phyloP scores from a whole-genome alignment of 345 rosid genomes.

The Arabidopsis suecica region DNA sequence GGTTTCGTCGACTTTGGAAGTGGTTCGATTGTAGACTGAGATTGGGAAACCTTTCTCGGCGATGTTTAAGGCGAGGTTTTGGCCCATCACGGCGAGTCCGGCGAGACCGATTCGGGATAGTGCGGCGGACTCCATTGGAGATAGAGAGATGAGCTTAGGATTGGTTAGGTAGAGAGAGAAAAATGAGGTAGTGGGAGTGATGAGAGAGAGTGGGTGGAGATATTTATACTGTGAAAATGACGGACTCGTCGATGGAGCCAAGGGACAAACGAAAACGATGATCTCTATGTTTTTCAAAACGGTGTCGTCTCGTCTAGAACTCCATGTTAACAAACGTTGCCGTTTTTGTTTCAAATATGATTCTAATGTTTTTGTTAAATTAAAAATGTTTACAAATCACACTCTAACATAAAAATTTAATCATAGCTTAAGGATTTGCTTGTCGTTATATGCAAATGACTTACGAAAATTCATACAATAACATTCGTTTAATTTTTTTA shows the following conservation, averaged over 20 bases:
- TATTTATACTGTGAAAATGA: conserved; percentile 38
- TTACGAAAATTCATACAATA: background rate
- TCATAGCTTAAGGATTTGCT: background rate
- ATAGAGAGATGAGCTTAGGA: background rate
- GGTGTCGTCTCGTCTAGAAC: conserved; percentile 26
- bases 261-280: conserved; percentile 52
- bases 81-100: conserved; percentile 99
- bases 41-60: conserved; percentile 95
- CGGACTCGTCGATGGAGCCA: conserved; percentile 83
- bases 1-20: conserved; percentile 92
- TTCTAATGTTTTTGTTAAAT: background rate
- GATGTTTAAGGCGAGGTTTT: conserved; percentile 88
- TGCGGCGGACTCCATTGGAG: conserved; percentile 64
- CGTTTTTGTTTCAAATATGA: conserved; percentile 27
- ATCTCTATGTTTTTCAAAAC: conserved; percentile 26
- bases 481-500: background rate
- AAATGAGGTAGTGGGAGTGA: conserved; percentile 9
- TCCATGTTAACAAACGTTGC: conserved; percentile 24
- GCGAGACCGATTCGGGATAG: conserved; percentile 89
- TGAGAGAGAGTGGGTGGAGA: conserved; percentile 18
- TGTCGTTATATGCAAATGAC: background rate
- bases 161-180: conserved; percentile 3
- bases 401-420: too few relatives aligned
- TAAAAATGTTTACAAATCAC: too few relatives aligned
- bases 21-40: conserved; percentile 90